Percentiles rank a stretch among this genome's conserved stretches.
phyloP scores from a whole-genome alignment of 1,284 basidiomycete species.

The Ceratobasidium papillatum region DNA sequence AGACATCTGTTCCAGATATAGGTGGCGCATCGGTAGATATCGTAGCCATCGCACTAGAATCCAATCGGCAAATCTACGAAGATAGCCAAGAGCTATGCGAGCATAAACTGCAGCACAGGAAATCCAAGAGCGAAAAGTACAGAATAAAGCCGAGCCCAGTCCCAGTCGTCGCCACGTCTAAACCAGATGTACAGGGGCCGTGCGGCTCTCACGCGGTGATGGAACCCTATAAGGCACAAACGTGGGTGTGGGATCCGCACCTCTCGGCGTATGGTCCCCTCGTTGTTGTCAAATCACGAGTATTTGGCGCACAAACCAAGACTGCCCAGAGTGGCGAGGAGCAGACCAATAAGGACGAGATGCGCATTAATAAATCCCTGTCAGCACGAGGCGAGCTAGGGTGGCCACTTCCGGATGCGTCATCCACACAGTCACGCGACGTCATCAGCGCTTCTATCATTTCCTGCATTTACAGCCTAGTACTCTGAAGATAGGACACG shows the following conservation, averaged over 20 bases:
- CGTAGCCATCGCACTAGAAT: constrained; percentile 12
- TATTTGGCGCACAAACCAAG: neutral
- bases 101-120: neutral
- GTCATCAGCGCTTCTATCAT: constrained; percentile 4
- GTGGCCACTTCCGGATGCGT: constrained; percentile 20
- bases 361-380: neutral
- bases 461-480: too few relatives aligned
- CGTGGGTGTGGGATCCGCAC: constrained; percentile 27
- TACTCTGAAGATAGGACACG: too few relatives aligned
- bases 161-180: constrained; percentile 20
- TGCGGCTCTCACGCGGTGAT: constrained; percentile 37
- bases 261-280: neutral
- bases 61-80: neutral
- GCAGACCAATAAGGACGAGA: neutral
- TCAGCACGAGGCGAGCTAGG: constrained; percentile 8
- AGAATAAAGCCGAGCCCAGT: neutral
- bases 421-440: constrained; percentile 20
- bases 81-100: neutral
- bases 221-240: neutral
- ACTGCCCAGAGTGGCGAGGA: neutral
- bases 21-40: neutral
- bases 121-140: neutral
- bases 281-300: neutral
- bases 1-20: neutral
- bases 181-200: constrained; percentile 15